phyloP scores from a whole-genome alignment of 345 rosid genomes.

The Aquilaria malaccensis region DNA sequence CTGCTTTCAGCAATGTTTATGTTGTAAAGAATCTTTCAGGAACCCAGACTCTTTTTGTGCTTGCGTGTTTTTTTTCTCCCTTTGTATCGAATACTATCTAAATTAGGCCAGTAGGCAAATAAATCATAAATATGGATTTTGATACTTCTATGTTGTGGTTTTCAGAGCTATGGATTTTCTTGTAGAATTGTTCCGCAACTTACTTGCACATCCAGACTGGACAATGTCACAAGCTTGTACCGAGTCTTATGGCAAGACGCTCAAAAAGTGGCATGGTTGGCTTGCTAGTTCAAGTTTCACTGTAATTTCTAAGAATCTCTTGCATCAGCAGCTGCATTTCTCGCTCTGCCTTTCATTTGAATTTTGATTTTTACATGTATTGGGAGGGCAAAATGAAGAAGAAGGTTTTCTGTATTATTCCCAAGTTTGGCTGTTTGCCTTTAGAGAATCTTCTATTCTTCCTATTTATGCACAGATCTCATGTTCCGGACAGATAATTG shows the following conservation, averaged over 20 bases:
- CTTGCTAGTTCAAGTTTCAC: conserved; percentile 88
- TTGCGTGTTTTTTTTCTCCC: neutral
- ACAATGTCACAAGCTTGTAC: conserved; percentile 83
- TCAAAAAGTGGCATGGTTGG: conserved; percentile 95
- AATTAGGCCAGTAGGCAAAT: neutral
- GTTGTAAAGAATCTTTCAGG: too few species aligned
- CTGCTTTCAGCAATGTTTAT: too few species aligned
- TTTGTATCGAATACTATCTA: too few species aligned
- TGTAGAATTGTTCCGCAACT: conserved; percentile 81
- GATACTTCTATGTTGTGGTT: conserved; percentile 8
- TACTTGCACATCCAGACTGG: conserved; percentile 80
- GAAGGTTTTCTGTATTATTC: neutral
- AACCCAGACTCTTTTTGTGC: neutral
- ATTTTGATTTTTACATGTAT: too few species aligned
- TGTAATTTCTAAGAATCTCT: conserved; percentile 26
- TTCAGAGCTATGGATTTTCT: conserved; percentile 95
- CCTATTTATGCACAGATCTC: too few species aligned
- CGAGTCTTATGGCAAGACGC: conserved; percentile 80
- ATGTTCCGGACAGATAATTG: too few species aligned
- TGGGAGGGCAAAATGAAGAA: too few species aligned
- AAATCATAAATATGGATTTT: neutral
- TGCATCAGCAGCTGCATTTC: neutral
- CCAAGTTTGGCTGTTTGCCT: too few species aligned
- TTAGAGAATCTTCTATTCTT: too few species aligned
- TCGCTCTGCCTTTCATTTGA: neutral